Evolutionary conservation across 1,284 basidiomycete genomes (phyloP), one percentile per base, ranked within the genome.

Genomic region (Boletus sp.): DNA sequence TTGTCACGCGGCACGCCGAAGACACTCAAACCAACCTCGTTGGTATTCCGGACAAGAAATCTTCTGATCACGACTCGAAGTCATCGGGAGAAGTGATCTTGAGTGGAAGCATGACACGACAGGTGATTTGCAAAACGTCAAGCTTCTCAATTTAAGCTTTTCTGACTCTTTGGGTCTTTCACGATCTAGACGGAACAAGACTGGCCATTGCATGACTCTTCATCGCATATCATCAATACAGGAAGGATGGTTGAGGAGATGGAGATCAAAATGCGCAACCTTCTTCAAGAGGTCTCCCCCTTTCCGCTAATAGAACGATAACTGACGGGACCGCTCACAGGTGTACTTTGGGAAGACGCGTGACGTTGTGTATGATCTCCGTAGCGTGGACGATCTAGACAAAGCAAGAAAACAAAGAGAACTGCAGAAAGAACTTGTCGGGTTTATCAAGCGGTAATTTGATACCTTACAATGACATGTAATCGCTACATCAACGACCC

Each of bases 271-370:
- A 94, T 98, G 88, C 83, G 96, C 40, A 97, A 96, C 68, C 76
- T 94, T 50, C 76, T 99, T 39, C 91, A 95, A 64, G 92, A 96
- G 72, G 84, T 79, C 51, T 16, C 26, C 48, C 22, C 40, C 25
- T 46, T 52, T 57, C 29, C 16, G 20, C 34, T 46, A 6, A 49
- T 33, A 30, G 22, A 46, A 46, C 20, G 2, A 45, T 14, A 25
- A 4, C 41, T 59, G 46, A 52, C 42, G 14, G n/a, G 33, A 38
- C 26, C 46, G 44, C 37, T 10, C 5, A 43, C 55, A 86, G 83
- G 95, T 99, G 14, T 98, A 98, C 73, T 98, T 98, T 72, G 94
- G 92, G 48, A 99, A 99, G 74, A 98, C 94, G 37, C 84, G 90
- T 56, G 95, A 99, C 65, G 85, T 99, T 36, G 86, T 97, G 12